Base-by-base conservation (phyloP, 352 stramenopile genomes). In the Elongisporangium undulatum region DNA sequence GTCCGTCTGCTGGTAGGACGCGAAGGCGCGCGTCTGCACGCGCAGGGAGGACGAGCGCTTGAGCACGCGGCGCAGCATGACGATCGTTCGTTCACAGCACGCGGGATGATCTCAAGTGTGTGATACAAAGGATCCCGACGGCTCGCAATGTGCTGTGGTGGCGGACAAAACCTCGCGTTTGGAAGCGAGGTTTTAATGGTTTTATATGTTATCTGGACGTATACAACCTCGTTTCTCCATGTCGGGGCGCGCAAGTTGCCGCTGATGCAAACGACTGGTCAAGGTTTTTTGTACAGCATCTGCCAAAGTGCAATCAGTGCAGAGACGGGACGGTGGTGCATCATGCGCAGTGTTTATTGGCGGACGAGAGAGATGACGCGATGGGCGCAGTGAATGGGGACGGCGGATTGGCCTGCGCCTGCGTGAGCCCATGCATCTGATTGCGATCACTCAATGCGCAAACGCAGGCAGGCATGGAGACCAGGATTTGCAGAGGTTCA, bases 1-100 rank as follows among this genome's bases (percentile, higher is more conserved):
- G 65, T 91, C 83, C 1, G 75, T 66, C 34, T 72, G 75, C 22
- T 78, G 67, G 55, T 87, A 89, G 50, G 61, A 58, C 16, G 61
- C 57, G 55, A 61, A 56, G 19, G 50, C 39, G 20, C 58, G 58
- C 50, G 56, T 45, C 34, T 45, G 34, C 34, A 45, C 34, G 34
- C 34, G 34, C 34, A 45, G 34, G 12, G 34, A 45, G 34, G 34
- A 45, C 34, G 34, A 45, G 34, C 34, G 34, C 34, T 45, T 45
- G 34, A 45, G 34, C 13, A 45, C 34, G 34, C 34, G 34, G 34
- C 34, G 34, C 34, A 45, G 34, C 34, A 45, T 45, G 34, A 17
- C 34, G 34, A 45, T 45, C 34, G 34, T 45, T 45, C 34, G 34
- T 45, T 45, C 34, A 45, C 34, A 45, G 34, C 12, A 45, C 34